These are phyloP conservation scores for Cyberlindnera subsufficiens DNA, from an alignment of 805 yeast genomes.

Conservation along the genomic window DNA sequence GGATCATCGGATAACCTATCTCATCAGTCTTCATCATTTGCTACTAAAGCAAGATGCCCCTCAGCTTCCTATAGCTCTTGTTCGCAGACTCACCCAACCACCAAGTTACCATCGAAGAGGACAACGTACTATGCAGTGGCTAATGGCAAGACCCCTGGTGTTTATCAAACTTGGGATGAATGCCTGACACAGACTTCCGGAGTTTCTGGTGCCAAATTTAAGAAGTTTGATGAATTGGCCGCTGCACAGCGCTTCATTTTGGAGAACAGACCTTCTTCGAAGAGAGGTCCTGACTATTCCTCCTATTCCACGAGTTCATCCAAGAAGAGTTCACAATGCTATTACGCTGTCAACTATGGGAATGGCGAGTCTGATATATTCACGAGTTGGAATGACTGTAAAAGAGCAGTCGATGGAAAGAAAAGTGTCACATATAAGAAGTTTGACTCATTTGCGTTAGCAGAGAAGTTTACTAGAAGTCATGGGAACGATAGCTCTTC, in stretches of 20 bases:
- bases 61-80: no score
- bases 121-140: slow-evolving; percentile 45
- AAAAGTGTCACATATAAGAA: slow-evolving; percentile 39
- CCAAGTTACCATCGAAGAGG: not conserved
- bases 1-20: no score
- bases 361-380: slow-evolving; percentile 24
- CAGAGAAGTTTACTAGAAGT: slow-evolving; percentile 8
- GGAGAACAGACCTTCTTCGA: not conserved
- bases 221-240: slow-evolving; percentile 32
- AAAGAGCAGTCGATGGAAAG: slow-evolving; percentile 22
- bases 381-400: slow-evolving; percentile 28
- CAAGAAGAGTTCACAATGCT: slow-evolving; percentile 4
- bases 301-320: not conserved
- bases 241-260: slow-evolving; percentile 45
- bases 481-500: not conserved
- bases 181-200: slow-evolving; percentile 50
- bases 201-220: slow-evolving; percentile 25
- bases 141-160: slow-evolving; percentile 45
- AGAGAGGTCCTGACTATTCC: not conserved
- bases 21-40: no score
- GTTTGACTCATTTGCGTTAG: slow-evolving; percentile 24
- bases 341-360: slow-evolving; percentile 29
- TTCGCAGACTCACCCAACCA: not conserved
- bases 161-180: slow-evolving; percentile 55
- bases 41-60: not conserved